Evolutionary conservation across 495 filamentous ascomycete species (phyloP).

Genomic region (Polyplosphaeria fusca): DNA sequence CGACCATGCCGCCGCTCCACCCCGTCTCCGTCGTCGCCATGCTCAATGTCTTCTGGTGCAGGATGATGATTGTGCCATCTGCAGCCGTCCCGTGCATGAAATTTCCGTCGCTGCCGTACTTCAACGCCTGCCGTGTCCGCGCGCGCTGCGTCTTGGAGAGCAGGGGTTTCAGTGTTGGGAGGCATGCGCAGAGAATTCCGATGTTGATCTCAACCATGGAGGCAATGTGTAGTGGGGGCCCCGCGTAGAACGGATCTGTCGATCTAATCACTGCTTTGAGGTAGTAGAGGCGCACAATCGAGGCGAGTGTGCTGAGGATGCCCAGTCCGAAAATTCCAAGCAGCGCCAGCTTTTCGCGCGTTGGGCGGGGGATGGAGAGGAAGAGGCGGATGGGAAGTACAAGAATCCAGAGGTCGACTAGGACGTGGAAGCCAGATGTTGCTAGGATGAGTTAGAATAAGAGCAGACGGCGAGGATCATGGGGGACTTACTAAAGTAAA

Average conservation of each 20-base stretch:
- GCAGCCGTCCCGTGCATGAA: too few species aligned
- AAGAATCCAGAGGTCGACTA: slow-evolving; percentile 53
- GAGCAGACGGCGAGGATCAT: not conserved
- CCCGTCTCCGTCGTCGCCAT: not conserved
- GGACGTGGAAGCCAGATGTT: slow-evolving; percentile 52
- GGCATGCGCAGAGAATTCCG: slow-evolving; percentile 48
- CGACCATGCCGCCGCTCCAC: not conserved
- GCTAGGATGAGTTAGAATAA: too few species aligned
- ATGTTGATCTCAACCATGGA: slow-evolving; percentile 48
- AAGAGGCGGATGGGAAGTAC: slow-evolving; percentile 50
- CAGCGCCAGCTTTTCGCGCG: slow-evolving; percentile 47
- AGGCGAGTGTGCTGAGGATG: slow-evolving; percentile 41
- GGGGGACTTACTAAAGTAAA: slow-evolving; percentile 46
- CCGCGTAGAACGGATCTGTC: slow-evolving; percentile 34
- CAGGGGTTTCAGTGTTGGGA: slow-evolving; percentile 40
- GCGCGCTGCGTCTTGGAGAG: slow-evolving; percentile 43
- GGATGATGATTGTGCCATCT: not conserved
- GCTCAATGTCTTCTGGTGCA: not conserved
- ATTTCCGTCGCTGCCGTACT: too few species aligned
- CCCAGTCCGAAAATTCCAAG: slow-evolving; percentile 52
- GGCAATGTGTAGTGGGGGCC: slow-evolving; percentile 47
- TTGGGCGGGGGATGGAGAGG: slow-evolving; percentile 43
- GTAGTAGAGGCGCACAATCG: slow-evolving; percentile 46
- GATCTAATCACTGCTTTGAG: slow-evolving; percentile 31
- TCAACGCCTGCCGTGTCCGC: slow-evolving; percentile 35